Base-by-base conservation (phyloP, 139 green algal species). In the Limnomonas spitsbergensis region DNA sequence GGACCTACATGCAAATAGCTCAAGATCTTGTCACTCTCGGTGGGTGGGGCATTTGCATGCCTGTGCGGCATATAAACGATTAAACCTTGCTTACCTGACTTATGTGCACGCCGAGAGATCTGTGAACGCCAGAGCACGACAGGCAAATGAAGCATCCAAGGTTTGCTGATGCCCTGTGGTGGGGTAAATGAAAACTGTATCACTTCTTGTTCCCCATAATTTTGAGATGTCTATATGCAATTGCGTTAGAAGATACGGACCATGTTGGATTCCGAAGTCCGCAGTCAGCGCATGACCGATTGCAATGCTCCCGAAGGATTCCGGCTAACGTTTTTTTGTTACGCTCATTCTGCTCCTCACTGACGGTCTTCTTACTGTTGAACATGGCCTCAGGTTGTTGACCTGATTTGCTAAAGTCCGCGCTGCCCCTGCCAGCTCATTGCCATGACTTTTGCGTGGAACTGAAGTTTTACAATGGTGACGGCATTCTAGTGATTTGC, bases 121-220 rank as follows among this genome's bases (percentile, higher is more conserved):
- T 87, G 75, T 97, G 94, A 35, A 97, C 88, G 31, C 94, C 91
- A 9, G 88, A 94, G 88, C 94, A 98, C 38, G 93, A 95, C 3
- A 98, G 83, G 84, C 94, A 98, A 2, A 98, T 85, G 37, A 97
- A 97, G 2, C 94, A 85, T 3, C 94, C 94, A 38, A 98, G 79
- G 81, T 96, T 97, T 14, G 96, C 91, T 47, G 35, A 53, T 35
- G 69, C 69, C 69, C 69, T 76, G 69, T 7, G 37, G 37, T 14
- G 24, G 9, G 9, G 26, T 52, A n/a, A 4, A 53, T 24, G 27
- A 39, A 39, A 72, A 37, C 24, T 76, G 4, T 40, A 4, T 76
- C 69, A 53, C n/a, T n/a, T n/a, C n/a, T n/a, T n/a, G n/a, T n/a
- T n/a, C n/a, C n/a, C n/a, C n/a, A n/a, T n/a, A n/a, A n/a, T n/a